Base-by-base conservation (phyloP, 2,329 filamentous ascomycete species). In the Hirsutella thompsonii region DNA sequence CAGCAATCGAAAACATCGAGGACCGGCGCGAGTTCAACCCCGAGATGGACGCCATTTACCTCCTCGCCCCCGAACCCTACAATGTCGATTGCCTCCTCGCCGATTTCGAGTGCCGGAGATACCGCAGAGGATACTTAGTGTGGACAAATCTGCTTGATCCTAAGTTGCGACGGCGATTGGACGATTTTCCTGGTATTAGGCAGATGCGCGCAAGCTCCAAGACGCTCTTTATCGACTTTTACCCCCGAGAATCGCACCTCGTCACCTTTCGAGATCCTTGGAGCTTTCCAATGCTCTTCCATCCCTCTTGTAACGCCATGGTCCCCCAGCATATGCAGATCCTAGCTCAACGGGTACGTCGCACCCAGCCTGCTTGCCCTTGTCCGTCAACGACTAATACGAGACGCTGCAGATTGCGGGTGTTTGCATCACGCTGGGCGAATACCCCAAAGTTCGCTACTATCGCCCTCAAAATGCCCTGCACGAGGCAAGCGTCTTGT, bases 1-100 rank as follows among this genome's bases (percentile, higher is more conserved):
- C 61, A 94, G 89, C 94, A 63, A 90, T 98, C 61, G 90, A 96
- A 70, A 78, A 78, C 56, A 93, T 98, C 64, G 89, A 95, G 68
- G 79, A 92, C 47, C 80, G 79, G 53, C 79, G 92, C 56, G 80
- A 83, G 37, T 72, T 75, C 57, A 94, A 94, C 58, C 79, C 81
- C 42, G 83, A 86, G 52, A 94, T 94, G 79, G 92, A 96, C 62
- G 92, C 88, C 53, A 79, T 98, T 49, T 98, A 96, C 66, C 70
- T 98, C 45, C 73, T 98, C 43, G 83, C 89, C 0, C 85, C 92
- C 8, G 76, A 85, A 53, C 71, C 86, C 6, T 84, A 94, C 59
- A 86, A 94, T 47, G 83, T 96, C 53, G 90, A 96, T 54, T 95
- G 89, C 58, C 70, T 98, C 37, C 79, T 96, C 64, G 87, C 89